phyloP scores from a whole-genome alignment of 164 flowering plant genomes.

The Cinnamomum chago region DNA sequence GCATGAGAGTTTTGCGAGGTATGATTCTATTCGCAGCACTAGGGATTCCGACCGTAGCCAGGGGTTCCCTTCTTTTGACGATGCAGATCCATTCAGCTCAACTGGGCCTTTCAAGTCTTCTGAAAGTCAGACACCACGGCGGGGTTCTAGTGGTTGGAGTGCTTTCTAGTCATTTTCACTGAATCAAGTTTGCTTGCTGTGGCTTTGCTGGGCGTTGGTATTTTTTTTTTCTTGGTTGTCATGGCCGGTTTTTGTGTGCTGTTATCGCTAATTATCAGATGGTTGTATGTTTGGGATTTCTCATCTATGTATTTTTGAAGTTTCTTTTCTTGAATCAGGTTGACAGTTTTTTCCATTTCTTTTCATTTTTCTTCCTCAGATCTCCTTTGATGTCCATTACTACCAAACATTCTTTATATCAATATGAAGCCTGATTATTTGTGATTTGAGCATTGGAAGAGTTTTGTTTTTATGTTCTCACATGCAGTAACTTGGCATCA shows the following conservation, averaged over 20 bases:
- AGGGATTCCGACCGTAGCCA: constrained; percentile 21
- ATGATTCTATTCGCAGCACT: constrained; percentile 49
- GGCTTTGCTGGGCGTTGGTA: not conserved
- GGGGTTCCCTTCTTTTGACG: constrained; percentile 67
- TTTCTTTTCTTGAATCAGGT: not conserved
- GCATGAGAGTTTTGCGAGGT: constrained; percentile 43
- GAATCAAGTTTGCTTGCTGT: not conserved
- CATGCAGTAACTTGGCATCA: not conserved
- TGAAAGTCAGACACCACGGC: constrained; percentile 41
- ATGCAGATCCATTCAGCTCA: constrained; percentile 79
- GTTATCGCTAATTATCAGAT: not conserved
- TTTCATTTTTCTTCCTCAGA: not conserved
- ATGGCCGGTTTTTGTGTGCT: not conserved
- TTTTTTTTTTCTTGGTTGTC: not conserved
- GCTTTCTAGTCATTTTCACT: constrained; percentile 32
- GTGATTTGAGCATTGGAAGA: constrained; percentile 4
- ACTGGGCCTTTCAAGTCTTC: constrained; percentile 74
- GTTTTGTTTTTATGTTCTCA: not conserved
- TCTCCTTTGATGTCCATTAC: not conserved
- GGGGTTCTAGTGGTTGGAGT: constrained; percentile 51
- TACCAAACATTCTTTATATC: constrained; percentile 4
- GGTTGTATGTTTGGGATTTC: constrained; percentile 5
- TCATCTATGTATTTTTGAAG: not conserved
- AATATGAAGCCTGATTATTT: not conserved
- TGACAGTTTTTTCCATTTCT: not conserved